Evolutionary conservation across 202 grass and related monocot genomes (phyloP).

Genomic region (Setaria viridis): DNA sequence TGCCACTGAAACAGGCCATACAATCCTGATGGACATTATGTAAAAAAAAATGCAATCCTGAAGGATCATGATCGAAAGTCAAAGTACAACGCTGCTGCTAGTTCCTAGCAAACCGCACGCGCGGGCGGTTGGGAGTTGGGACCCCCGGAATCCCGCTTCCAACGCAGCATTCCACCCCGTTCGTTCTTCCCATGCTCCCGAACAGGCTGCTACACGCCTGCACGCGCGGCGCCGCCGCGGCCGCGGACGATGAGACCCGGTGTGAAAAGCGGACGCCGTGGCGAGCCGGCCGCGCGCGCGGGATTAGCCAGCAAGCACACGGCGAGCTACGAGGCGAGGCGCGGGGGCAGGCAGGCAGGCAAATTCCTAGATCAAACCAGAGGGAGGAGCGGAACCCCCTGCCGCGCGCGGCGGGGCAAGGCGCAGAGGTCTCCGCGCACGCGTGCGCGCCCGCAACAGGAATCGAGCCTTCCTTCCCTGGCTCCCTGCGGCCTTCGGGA

Average conservation of each 20-base stretch:
- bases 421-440: neutral
- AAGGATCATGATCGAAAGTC: neutral
- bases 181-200: constrained; percentile 3
- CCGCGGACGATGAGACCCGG: constrained; percentile 10
- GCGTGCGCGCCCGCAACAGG: constrained; percentile 26
- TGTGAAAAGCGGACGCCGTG: constrained; percentile 48
- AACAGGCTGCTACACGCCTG: constrained; percentile 14
- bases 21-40: neutral
- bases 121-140: neutral
- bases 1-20: neutral
- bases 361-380: constrained; percentile 11
- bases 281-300: neutral
- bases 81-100: neutral
- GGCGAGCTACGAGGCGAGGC: constrained; percentile 41
- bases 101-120: neutral
- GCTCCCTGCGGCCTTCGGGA: constrained; percentile 4
- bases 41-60: too few relatives aligned
- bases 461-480: neutral
- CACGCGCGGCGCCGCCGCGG: constrained; percentile 6
- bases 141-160: constrained; percentile 14
- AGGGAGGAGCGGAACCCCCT: constrained; percentile 14
- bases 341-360: neutral
- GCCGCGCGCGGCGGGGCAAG: neutral
- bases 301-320: neutral
- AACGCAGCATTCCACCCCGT: constrained; percentile 8